These are phyloP conservation scores for Ceratobasidium sp. DNA, from an alignment of 1,284 basidiomycete species.

Conservation along the genomic window DNA sequence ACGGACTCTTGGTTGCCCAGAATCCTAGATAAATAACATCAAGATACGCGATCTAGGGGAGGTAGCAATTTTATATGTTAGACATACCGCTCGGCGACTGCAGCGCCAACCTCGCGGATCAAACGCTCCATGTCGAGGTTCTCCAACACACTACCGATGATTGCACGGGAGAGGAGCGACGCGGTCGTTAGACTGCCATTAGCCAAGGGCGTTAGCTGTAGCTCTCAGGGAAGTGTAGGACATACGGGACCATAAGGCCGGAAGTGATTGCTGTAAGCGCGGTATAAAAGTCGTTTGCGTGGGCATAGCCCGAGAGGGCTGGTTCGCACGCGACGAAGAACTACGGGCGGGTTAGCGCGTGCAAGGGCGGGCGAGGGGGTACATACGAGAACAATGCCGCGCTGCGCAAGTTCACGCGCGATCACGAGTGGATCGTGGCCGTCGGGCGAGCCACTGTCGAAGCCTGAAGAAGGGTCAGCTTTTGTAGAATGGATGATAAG, in stretches of 20 bases:
- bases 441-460: slow-evolving; percentile 90
- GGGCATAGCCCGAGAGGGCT: slow-evolving; percentile 93
- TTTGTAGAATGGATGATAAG: neutral
- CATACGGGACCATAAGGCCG: slow-evolving; percentile 84
- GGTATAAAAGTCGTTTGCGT: slow-evolving; percentile 94
- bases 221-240: neutral
- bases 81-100: slow-evolving; percentile 78
- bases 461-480: slow-evolving; percentile 57
- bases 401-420: slow-evolving; percentile 86
- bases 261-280: slow-evolving; percentile 92
- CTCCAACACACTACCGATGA: slow-evolving; percentile 95
- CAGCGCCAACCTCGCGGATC: slow-evolving; percentile 90
- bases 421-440: slow-evolving; percentile 89
- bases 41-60: neutral
- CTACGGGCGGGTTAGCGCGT: slow-evolving; percentile 55
- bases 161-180: slow-evolving; percentile 94
- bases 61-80: slow-evolving; percentile 45
- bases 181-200: slow-evolving; percentile 77
- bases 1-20: slow-evolving; percentile 78
- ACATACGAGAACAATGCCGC: slow-evolving; percentile 86
- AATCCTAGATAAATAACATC: slow-evolving; percentile 42
- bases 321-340: slow-evolving; percentile 99
- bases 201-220: neutral
- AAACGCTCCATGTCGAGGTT: slow-evolving; percentile 98
- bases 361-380: neutral